These are phyloP conservation scores for Lepiota brunneoincarnata DNA, from an alignment of 768 basidiomycete genomes.

Conservation along the genomic window DNA sequence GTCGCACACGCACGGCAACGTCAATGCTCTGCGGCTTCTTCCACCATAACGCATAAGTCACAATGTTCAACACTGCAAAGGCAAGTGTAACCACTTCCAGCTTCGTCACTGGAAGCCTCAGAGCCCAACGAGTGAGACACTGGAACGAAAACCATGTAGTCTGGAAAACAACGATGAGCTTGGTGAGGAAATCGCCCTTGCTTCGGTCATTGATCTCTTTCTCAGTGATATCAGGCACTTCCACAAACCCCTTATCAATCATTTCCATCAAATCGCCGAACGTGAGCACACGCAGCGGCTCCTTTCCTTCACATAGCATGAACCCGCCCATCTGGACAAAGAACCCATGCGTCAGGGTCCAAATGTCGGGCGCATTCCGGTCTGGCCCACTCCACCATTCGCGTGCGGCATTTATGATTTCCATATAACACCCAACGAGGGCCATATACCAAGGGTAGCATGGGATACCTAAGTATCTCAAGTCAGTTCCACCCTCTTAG, in stretches of 20 bases:
- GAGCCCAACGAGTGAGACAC: background rate
- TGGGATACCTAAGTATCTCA: too few species aligned
- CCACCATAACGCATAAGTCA: conserved; percentile 8
- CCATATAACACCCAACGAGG: too few species aligned
- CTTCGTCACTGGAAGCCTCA: background rate
- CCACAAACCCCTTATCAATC: background rate
- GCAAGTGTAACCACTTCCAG: conserved; percentile 8
- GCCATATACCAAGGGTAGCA: too few species aligned
- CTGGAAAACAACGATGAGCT: conserved; percentile 20
- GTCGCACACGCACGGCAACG: background rate
- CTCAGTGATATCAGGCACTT: conserved; percentile 7
- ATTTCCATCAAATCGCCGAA: background rate
- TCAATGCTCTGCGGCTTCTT: conserved; percentile 3
- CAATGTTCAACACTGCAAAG: background rate
- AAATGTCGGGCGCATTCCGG: background rate
- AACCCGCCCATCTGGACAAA: conserved; percentile 10
- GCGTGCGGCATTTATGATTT: background rate
- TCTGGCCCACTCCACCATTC: too few species aligned
- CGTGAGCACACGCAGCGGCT: background rate
- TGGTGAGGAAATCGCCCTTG: conserved; percentile 22
- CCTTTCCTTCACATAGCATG: conserved; percentile 1
- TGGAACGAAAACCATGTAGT: conserved; percentile 19
- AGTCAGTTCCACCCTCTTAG: too few species aligned
- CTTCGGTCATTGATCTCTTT: conserved; percentile 21
- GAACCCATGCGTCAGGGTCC: conserved; percentile 14